Evolutionary conservation across 768 basidiomycete species (phyloP).

Genomic region (Hygrophorus pudorinus): DNA sequence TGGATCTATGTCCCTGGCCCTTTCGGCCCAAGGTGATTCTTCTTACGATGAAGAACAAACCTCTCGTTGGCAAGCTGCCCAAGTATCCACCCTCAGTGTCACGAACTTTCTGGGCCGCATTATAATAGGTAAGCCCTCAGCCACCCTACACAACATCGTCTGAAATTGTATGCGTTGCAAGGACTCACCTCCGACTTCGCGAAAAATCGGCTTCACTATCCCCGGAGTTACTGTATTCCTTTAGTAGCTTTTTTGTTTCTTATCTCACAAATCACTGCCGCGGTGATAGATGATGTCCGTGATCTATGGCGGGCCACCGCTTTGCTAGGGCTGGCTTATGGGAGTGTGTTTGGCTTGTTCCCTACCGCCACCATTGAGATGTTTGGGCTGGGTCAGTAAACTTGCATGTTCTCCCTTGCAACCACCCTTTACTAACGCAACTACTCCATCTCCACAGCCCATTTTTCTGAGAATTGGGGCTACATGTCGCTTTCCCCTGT

Average conservation of each 20-base stretch:
- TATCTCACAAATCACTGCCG: slow-evolving; percentile 56
- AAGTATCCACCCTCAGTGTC: slow-evolving; percentile 76
- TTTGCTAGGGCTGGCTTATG: slow-evolving; percentile 59
- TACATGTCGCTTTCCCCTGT: slow-evolving; percentile 65
- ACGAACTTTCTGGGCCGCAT: slow-evolving; percentile 78
- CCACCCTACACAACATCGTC: neutral
- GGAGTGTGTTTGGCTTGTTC: slow-evolving; percentile 58
- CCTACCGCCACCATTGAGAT: slow-evolving; percentile 79
- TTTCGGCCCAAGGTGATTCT: slow-evolving; percentile 50
- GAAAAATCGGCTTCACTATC: slow-evolving; percentile 45
- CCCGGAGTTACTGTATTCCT: slow-evolving; percentile 61
- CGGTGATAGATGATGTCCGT: slow-evolving; percentile 43
- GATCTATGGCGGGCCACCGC: slow-evolving; percentile 58
- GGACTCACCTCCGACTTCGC: slow-evolving; percentile 62
- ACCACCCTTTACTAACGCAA: neutral
- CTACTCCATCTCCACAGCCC: slow-evolving; percentile 29
- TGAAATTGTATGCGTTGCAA: slow-evolving; percentile 13
- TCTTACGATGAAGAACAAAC: slow-evolving; percentile 61
- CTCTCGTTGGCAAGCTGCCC: slow-evolving; percentile 68
- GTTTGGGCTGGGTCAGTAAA: slow-evolving; percentile 72
- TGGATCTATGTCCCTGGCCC: slow-evolving; percentile 59
- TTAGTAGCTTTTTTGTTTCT: slow-evolving; percentile 61
- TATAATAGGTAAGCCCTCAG: slow-evolving; percentile 45
- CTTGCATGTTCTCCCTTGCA: neutral
- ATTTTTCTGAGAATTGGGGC: slow-evolving; percentile 85